Evolutionary conservation across 352 stramenopile species (phyloP), one percentile per base, ranked within the genome.

Genomic region (Phytophthora pluvialis): DNA sequence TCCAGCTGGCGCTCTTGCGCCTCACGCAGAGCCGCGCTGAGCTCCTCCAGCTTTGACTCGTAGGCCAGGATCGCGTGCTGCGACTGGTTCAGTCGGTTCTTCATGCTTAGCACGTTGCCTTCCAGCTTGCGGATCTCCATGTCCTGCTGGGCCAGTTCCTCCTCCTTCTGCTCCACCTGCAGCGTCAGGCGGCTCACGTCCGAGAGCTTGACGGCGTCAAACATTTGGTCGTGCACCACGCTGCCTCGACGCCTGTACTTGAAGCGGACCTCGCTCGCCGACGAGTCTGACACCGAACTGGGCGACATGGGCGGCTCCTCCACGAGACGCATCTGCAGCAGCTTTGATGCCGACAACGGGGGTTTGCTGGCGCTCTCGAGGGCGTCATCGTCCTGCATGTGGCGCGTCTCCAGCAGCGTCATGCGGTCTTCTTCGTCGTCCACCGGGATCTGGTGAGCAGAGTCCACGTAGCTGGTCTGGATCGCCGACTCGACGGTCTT

Each of bases 181-280:
- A 91, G 58, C 50, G 77, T 82, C 25, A 94, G 71, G 2, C 80
- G 79, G 61, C 81, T 91, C 39, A 91, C 70, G 53, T 94, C 82
- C 44, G 83, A 89, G 29, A 91, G 58, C 67, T 88, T 87, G 18
- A 89, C 83, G 12, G 82, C 80, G 63, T 93, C 83, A 52, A 94
- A 94, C 83, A 94, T 94, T 39, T 91, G 80, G 21, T 87, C 73
- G 44, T 93, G 83, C 51, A 94, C 82, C 8, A 87, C 59, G 31
- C 80, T 91, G 25, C 82, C 84, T 10, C 81, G 79, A 21, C 83
- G 81, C 38, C 75, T 63, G 60, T 88, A 93, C 33, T 86, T 89
- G 60, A 94, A 89, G 40, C 71, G 83, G 57, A 91, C 82, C 51
- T 87, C 81, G 29, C 74, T 78, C 26, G 75, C 73, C 4, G 77